Conservation (phyloP, 805 yeast genomes). For the Isabelozyma heimii region DNA sequence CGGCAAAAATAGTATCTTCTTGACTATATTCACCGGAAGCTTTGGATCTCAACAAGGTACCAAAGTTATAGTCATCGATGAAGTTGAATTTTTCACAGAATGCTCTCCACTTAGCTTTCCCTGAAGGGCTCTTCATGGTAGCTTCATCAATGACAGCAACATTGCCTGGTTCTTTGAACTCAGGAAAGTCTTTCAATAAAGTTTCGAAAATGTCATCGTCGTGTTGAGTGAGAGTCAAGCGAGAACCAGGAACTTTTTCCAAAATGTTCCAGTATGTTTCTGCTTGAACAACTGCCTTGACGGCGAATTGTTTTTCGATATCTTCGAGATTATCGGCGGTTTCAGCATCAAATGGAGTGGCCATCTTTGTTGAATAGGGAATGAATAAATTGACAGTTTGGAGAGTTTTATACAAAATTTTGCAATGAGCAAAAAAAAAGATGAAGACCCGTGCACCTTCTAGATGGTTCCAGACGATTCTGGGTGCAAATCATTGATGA, state of each 20-base stretch:
- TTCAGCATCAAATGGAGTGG: conserved; percentile 70
- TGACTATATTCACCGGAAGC: conserved; percentile 74
- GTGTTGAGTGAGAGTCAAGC: conserved; percentile 64
- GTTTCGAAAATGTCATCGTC: conserved; percentile 69
- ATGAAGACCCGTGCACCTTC: neutral
- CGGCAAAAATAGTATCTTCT: conserved; percentile 81
- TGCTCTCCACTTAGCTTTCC: conserved; percentile 88
- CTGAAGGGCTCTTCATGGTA: conserved; percentile 73
- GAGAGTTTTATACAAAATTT: neutral
- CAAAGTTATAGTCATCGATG: conserved; percentile 91
- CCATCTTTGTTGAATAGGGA: conserved; percentile 16
- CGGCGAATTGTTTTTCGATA: conserved; percentile 96
- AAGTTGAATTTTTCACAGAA: conserved; percentile 82
- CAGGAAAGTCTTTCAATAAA: conserved; percentile 80
- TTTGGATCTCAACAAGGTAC: conserved; percentile 83
- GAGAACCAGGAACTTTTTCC: conserved; percentile 72
- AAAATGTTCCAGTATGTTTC: conserved; percentile 89
- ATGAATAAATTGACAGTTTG: neutral
- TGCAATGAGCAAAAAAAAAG: conserved; percentile 1
- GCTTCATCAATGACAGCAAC: conserved; percentile 66
- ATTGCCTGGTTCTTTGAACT: conserved; percentile 60
- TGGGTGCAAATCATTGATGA: conserved; percentile 6
- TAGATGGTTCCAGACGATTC: neutral
- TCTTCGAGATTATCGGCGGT: conserved; percentile 86
- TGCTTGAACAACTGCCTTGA: conserved; percentile 93